phyloP scores from a whole-genome alignment of 148 eudicot genomes.

The Rhododendron simsii region DNA sequence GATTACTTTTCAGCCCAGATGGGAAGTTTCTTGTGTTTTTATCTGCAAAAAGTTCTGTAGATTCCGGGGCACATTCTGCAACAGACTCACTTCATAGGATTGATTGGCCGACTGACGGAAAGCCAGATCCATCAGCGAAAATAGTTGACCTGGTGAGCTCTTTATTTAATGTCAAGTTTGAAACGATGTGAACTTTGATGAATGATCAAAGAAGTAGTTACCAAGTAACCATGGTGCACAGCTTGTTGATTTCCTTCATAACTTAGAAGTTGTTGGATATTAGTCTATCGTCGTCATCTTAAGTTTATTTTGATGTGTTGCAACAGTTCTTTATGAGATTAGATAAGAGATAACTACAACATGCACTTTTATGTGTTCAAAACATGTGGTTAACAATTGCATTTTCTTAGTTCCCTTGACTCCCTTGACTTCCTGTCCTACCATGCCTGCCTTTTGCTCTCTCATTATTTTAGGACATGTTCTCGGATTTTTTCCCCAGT shows the following conservation, averaged over 20 bases:
- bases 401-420: background rate
- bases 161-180: slow-evolving; percentile 5
- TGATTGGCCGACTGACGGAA: slow-evolving; percentile 66
- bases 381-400: background rate
- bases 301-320: background rate
- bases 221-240: background rate
- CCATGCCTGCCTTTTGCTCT: background rate
- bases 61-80: slow-evolving; percentile 77
- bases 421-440: background rate
- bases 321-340: background rate
- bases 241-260: background rate
- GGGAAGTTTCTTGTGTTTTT: slow-evolving; percentile 72
- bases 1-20: slow-evolving; percentile 60
- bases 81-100: slow-evolving; percentile 83
- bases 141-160: slow-evolving; percentile 57
- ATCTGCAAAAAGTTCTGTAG: slow-evolving; percentile 72
- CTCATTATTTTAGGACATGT: background rate
- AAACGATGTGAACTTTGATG: slow-evolving; percentile 21
- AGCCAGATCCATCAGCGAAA: slow-evolving; percentile 30
- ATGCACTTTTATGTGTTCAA: background rate
- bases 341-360: background rate
- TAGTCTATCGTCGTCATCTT: background rate
- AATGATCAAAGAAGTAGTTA: background rate
- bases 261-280: background rate
- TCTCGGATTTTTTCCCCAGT: background rate